Percentiles rank a stretch among this genome's conserved stretches.
Conservation (phyloP, 108 stramenopile genomes). For the Ochromonas danica region DNA sequence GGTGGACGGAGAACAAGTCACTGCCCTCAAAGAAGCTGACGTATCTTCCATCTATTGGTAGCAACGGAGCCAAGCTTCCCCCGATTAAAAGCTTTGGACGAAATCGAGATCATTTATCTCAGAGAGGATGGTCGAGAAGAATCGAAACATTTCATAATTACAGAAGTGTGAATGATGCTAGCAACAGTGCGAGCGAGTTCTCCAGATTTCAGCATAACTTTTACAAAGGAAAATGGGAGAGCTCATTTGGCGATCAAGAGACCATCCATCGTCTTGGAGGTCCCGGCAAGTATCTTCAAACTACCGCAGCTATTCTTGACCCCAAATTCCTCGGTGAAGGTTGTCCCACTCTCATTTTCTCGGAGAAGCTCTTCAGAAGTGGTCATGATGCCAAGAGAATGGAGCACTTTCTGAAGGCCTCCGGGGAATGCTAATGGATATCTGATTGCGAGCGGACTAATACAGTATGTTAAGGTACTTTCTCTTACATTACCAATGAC, state of each 20-base stretch:
- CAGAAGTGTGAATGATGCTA: background rate
- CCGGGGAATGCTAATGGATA: too few relatives aligned
- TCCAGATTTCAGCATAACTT: background rate
- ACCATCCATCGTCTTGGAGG: background rate
- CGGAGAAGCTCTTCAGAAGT: background rate
- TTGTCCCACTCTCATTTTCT: background rate
- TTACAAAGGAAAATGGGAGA: background rate
- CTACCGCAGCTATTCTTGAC: background rate
- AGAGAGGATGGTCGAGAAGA: background rate
- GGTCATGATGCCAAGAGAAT: background rate
- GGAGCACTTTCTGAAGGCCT: slow-evolving; percentile 12
- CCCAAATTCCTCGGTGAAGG: background rate
- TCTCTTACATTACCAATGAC: too few relatives aligned
- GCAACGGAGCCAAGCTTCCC: slow-evolving; percentile 3
- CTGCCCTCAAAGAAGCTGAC: background rate
- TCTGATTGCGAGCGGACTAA: too few relatives aligned
- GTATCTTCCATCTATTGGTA: background rate
- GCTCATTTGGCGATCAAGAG: background rate
- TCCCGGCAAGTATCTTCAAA: background rate
- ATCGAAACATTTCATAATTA: too few relatives aligned
- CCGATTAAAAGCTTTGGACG: slow-evolving; percentile 28
- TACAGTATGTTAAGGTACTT: too few relatives aligned
- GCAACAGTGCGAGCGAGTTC: background rate
- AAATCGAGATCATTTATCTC: slow-evolving; percentile 17
- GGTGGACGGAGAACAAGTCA: slow-evolving; percentile 24